A percentile compares a stretch with the other conserved stretches of the same genome.
Evolutionary conservation across 352 stramenopile species (phyloP).

Genomic region (Thraustochytrium striatum): DNA sequence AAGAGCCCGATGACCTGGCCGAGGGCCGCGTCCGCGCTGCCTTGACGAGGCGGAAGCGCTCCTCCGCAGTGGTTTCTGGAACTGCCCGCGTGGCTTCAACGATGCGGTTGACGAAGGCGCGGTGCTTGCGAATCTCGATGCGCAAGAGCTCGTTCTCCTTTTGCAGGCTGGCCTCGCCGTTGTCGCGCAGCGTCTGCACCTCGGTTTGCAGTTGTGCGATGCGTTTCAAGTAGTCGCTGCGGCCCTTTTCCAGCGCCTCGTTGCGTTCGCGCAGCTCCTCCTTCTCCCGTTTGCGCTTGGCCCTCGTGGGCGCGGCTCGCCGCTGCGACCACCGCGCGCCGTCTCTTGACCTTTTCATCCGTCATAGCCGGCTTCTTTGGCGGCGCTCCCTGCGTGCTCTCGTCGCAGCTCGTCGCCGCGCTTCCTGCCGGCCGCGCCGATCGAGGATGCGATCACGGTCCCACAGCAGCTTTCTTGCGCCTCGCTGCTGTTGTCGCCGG

Average conservation of each 20-base stretch:
- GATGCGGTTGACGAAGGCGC: constrained; percentile 6
- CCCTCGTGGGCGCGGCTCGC: background rate
- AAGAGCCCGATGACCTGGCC: constrained; percentile 18
- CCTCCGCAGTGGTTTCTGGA: background rate
- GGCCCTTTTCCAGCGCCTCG: background rate
- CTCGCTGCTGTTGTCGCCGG: too few relatives aligned
- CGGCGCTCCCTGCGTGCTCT: too few relatives aligned
- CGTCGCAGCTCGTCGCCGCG: too few relatives aligned
- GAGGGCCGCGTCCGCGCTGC: background rate
- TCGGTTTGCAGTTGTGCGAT: constrained; percentile 44
- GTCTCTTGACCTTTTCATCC: background rate
- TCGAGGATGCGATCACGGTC: too few relatives aligned
- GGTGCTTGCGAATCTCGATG: constrained; percentile 29
- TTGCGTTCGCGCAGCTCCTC: constrained; percentile 27
- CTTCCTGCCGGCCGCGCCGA: too few relatives aligned
- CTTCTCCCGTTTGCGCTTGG: constrained; percentile 8
- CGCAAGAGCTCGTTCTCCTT: constrained; percentile 40
- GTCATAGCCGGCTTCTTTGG: background rate
- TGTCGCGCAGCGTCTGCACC: constrained; percentile 12
- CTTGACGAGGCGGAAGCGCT: constrained; percentile 13
- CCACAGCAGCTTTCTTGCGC: too few relatives aligned
- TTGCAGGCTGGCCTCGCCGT: background rate
- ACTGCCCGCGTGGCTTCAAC: background rate
- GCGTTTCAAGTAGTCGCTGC: background rate
- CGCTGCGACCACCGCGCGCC: constrained; percentile 3